These are phyloP conservation scores for Psilocybe subaeruginosa DNA, from an alignment of 768 basidiomycete genomes.

Conservation along the genomic window DNA sequence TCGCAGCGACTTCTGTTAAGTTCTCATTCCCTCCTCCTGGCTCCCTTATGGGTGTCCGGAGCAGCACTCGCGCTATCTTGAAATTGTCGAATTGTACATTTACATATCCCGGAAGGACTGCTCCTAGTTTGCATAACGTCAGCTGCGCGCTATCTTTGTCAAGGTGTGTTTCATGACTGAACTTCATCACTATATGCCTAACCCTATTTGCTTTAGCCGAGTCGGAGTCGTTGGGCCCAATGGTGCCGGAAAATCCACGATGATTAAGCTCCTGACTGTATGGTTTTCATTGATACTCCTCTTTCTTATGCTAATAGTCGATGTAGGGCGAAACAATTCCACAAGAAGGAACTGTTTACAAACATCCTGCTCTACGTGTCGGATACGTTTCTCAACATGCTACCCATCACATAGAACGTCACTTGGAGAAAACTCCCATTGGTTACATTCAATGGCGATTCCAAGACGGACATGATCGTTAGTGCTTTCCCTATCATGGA, in stretches of 20 bases:
- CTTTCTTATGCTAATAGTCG: slow-evolving; percentile 6
- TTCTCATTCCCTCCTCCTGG: slow-evolving; percentile 96
- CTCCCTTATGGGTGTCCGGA: slow-evolving; percentile 95
- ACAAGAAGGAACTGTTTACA: slow-evolving; percentile 90
- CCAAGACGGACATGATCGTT: slow-evolving; percentile 97
- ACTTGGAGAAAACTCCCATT: slow-evolving; percentile 95
- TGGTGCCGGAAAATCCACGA: slow-evolving; percentile 94
- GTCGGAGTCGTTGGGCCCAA: slow-evolving; percentile 93
- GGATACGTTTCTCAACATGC: slow-evolving; percentile 99
- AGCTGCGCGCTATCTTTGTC: slow-evolving; percentile 94
- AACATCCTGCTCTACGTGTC: slow-evolving; percentile 91
- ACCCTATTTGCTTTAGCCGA: slow-evolving; percentile 52
- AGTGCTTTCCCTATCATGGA: slow-evolving; percentile 28
- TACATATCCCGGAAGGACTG: slow-evolving; percentile 85
- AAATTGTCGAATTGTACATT: slow-evolving; percentile 92
- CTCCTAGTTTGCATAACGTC: slow-evolving; percentile 83
- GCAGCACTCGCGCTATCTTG: slow-evolving; percentile 93
- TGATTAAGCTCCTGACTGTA: slow-evolving; percentile 92
- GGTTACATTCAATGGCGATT: slow-evolving; percentile 99
- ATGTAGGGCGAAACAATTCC: slow-evolving; percentile 86
- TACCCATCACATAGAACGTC: slow-evolving; percentile 94
- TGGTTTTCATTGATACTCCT: slow-evolving; percentile 24
- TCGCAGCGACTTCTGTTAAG: slow-evolving; percentile 91
- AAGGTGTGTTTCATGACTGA: slow-evolving; percentile 51
- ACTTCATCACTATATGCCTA: slow-evolving; percentile 17